Conservation (phyloP, 163 green algal genomes). For the Picocystis sp. region DNA sequence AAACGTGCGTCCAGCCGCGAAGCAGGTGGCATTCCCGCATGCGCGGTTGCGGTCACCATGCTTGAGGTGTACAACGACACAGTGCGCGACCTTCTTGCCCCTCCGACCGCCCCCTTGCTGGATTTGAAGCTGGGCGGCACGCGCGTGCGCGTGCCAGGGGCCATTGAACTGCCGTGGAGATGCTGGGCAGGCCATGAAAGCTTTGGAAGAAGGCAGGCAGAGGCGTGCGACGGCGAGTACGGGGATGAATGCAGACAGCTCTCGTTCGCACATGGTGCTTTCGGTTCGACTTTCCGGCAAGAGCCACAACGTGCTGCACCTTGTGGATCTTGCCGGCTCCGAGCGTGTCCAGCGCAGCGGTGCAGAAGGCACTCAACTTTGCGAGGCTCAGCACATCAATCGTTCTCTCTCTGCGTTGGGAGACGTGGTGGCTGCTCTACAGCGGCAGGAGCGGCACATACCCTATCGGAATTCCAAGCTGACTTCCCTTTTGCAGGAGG, state of each 20-base stretch:
- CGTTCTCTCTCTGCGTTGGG: constrained; percentile 53
- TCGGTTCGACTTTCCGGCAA: constrained; percentile 28
- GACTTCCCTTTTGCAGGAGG: constrained; percentile 37
- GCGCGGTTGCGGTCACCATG: constrained; percentile 42
- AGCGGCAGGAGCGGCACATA: constrained; percentile 44
- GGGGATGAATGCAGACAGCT: constrained; percentile 92
- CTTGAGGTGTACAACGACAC: constrained; percentile 95
- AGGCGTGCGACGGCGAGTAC: constrained; percentile 41
- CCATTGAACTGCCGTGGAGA: constrained; percentile 43
- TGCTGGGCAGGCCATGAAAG: constrained; percentile 40
- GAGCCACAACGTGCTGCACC: constrained; percentile 18
- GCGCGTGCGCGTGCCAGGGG: constrained; percentile 45
- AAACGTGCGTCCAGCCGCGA: too few species aligned
- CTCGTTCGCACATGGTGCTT: constrained; percentile 66
- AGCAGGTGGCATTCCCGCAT: not conserved
- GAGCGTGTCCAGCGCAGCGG: constrained; percentile 52
- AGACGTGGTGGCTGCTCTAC: constrained; percentile 62
- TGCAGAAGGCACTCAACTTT: constrained; percentile 41
- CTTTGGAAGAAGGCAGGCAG: constrained; percentile 43
- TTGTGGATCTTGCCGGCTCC: constrained; percentile 43
- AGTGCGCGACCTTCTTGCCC: constrained; percentile 66
- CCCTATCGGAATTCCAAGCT: constrained; percentile 98
- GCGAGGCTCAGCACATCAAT: constrained; percentile 73
- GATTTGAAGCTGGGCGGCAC: constrained; percentile 93
- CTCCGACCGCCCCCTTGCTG: constrained; percentile 39